Base-by-base conservation (phyloP, 2,329 filamentous ascomycete species). In the Hypoxylon sp. region DNA sequence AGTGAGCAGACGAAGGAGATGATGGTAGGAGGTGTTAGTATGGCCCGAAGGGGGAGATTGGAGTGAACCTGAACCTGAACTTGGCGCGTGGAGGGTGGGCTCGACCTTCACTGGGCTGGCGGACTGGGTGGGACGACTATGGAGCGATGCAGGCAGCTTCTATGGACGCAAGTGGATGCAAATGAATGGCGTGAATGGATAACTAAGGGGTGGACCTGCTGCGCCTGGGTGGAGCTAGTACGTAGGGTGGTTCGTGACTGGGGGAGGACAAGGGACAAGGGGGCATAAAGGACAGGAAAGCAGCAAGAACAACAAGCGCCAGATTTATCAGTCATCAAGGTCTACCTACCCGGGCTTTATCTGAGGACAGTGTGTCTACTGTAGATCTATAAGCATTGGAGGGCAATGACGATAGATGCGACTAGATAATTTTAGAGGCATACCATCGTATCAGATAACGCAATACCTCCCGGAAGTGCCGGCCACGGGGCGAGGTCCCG, bases 71-170 rank as follows among this genome's bases (percentile, higher is more conserved):
- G 38, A 66, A 64, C 61, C 46, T 61, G 64, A 53, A 54, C 50
- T 65, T 52, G 65, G 49, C 12, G 45, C 61, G 65, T 65, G 65
- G 62, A 68, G 69, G 64, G n/a, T 61, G 62, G 62, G 30, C 61
- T 67, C 63, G 58, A 48, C 52, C 16, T 65, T 26, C 38, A 46
- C 57, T 64, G 67, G 72, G 67, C 65, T 70, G 71, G 67, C n/a
- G n/a, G n/a, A n/a, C n/a, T 70, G 71, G 67, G 74, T 75, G 75
- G 72, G 68, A 73, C 73, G 68, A 74, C 69, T 64, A 72, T 75
- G 71, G 72, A 75, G 71, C 70, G 68, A 76, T 74, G 69, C 66
- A 71, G 71, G 61, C 61, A 71, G 70, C 71, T 62, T n/a, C n/a
- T n/a, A n/a, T n/a, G n/a, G n/a, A n/a, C n/a, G n/a, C n/a, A n/a